phyloP scores from a whole-genome alignment of 495 filamentous ascomycete genomes.

The Cercophora scortea region DNA sequence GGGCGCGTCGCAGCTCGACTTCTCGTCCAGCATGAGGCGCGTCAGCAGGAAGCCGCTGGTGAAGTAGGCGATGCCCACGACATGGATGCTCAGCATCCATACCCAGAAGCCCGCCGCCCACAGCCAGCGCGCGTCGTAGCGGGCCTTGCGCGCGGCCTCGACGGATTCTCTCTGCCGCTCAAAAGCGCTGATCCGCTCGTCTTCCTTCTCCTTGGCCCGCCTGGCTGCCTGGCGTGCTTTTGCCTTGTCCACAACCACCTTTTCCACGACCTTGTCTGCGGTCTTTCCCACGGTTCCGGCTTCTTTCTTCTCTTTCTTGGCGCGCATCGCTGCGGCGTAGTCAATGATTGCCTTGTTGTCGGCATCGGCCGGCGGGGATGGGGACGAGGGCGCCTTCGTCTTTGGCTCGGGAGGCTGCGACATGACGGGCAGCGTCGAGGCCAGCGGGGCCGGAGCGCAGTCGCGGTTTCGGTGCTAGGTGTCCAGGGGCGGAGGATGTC shows the following conservation, averaged over 20 bases:
- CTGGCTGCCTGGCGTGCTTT: constrained; percentile 22
- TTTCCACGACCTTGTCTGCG: no score
- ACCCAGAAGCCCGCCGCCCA: constrained; percentile 46
- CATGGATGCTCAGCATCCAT: constrained; percentile 60
- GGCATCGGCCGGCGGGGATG: constrained; percentile 9
- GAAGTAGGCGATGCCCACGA: constrained; percentile 81
- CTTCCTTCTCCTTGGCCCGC: not conserved
- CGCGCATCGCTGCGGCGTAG: constrained; percentile 38
- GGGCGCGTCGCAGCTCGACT: constrained; percentile 69
- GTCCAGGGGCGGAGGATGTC: no score
- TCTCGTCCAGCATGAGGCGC: constrained; percentile 78
- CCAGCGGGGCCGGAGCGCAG: not conserved
- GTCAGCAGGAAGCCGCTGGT: constrained; percentile 96
- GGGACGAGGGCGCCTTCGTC: constrained; percentile 15
- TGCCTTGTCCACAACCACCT: not conserved
- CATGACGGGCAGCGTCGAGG: not conserved
- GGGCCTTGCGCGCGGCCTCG: constrained; percentile 31
- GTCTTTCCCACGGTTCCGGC: no score
- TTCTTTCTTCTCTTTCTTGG: no score
- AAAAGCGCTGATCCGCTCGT: constrained; percentile 12
- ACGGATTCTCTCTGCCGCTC: constrained; percentile 29
- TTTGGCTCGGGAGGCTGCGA: constrained; percentile 10
- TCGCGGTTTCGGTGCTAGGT: not conserved
- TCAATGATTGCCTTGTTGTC: constrained; percentile 37
- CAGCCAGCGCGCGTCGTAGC: constrained; percentile 34